A percentile compares a stretch with the other conserved stretches of the same genome.
phyloP scores from a whole-genome alignment of 192 early-diverging fungal genomes.

The Coemansia sp. region DNA sequence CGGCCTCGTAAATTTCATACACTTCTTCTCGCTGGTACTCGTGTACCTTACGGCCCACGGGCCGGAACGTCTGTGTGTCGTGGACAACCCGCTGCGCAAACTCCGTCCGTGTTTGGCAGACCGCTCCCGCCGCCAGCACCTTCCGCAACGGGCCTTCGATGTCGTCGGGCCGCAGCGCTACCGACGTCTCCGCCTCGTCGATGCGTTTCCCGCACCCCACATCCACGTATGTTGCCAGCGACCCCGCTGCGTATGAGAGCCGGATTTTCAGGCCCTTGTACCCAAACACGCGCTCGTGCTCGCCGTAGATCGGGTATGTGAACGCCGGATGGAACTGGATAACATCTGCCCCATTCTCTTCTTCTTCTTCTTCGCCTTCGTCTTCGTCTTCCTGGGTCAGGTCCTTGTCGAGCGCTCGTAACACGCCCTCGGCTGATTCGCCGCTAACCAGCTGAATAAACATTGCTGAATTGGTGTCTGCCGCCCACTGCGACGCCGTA shows the following conservation, averaged over 20 bases:
- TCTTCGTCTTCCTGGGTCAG: conserved; percentile 24
- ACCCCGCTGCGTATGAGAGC: conserved; percentile 73
- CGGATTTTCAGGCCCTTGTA: conserved; percentile 79
- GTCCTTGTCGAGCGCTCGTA: conserved; percentile 24
- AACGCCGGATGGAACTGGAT: conserved; percentile 74
- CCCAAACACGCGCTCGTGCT: conserved; percentile 83
- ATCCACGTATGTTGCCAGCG: conserved; percentile 68
- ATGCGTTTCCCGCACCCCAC: conserved; percentile 62
- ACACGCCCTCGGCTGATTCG: conserved; percentile 25
- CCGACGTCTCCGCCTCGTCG: conserved; percentile 42
- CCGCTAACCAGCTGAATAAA: conserved; percentile 39
- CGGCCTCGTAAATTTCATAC: conserved; percentile 68
- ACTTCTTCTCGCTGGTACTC: conserved; percentile 55
- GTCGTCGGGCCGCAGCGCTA: conserved; percentile 59
- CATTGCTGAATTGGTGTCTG: conserved; percentile 39
- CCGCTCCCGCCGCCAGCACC: conserved; percentile 54
- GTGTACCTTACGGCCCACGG: conserved; percentile 71
- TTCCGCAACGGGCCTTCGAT: conserved; percentile 55
- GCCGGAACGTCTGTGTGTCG: conserved; percentile 65
- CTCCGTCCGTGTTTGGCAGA: conserved; percentile 55
- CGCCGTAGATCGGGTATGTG: conserved; percentile 86
- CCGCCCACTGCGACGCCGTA: conserved; percentile 38
- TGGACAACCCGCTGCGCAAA: conserved; percentile 61
- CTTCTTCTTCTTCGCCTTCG: conserved; percentile 37
- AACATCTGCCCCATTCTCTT: conserved; percentile 30